Evolutionary conservation across 2,329 filamentous ascomycete genomes (phyloP), one percentile per base, ranked within the genome.

Genomic region (Clarireedia paspali): DNA sequence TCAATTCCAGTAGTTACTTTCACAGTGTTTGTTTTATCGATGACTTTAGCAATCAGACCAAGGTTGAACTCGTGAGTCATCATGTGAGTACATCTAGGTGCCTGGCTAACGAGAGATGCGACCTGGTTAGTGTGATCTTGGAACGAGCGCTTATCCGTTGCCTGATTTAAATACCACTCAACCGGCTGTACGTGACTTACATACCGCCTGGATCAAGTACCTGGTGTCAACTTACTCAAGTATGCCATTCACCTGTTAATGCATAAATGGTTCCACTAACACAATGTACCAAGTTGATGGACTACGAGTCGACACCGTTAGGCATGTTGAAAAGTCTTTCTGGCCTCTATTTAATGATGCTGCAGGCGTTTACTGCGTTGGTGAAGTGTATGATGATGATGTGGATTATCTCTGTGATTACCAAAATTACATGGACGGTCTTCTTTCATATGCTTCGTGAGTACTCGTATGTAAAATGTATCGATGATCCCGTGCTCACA

Each of bases 381-480:
- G 83, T 5, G 83, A 87, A 64, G 81, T 85, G 3, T 77, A 75
- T 53, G 72, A 81, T 42, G 81, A 80, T 27, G 71, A 78, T 59
- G 74, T 78, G 1, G 59, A 67, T 74, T 83, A 73, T 73, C 74
- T 45, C 77, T 81, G 74, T 17, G 75, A 74, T 10, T 85, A 83
- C 64, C 75, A 81, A 42, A 69, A 72, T 49, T 67, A 75, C 55
- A 76, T 84, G 72, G 74, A 74, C 15, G 81, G 81, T 9, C 68
- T 86, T 26, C 70, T 86, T 20, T 53, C 51, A 27, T 61, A 61
- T 17, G 56, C 59, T 15, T 50, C 59, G 46, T 61, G 54, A 36
- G 40, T 20, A 10, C n/a, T 10, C 9, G 5, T 1, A 20, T 17
- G 12, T 9, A 7, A 44, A 44, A 10, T 10, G 7, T 44, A 23